Conservation (phyloP, 257 asterid genomes). For the Petunia axillaris region DNA sequence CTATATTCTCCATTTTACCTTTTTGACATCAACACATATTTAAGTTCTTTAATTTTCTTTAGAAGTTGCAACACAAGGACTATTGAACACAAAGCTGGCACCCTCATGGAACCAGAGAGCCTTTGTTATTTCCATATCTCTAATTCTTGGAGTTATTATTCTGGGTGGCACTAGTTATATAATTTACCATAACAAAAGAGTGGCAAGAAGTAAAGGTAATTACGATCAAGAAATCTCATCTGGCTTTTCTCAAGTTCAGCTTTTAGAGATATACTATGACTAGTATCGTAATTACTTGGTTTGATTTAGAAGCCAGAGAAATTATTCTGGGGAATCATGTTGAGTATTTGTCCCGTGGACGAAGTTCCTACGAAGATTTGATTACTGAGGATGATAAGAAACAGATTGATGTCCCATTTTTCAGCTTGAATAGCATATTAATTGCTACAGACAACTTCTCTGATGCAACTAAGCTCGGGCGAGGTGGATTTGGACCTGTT, state of each 20-base stretch:
- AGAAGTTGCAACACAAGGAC: background rate
- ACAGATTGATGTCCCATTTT: conserved; percentile 44
- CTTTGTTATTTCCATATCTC: conserved; percentile 22
- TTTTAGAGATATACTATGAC: background rate
- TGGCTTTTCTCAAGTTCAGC: background rate
- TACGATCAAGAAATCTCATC: background rate
- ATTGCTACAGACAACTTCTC: conserved; percentile 61
- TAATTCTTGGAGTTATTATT: conserved; percentile 33
- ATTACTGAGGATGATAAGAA: conserved; percentile 42
- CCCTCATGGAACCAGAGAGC: conserved; percentile 3
- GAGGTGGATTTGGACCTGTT: conserved; percentile 74
- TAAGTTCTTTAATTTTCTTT: background rate
- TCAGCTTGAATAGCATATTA: conserved; percentile 43
- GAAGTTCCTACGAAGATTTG: conserved; percentile 33
- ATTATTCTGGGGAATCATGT: conserved; percentile 22
- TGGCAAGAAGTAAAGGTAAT: conserved; percentile 30
- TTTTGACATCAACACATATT: background rate
- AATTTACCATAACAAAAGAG: conserved; percentile 32
- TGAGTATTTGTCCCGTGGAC: conserved; percentile 22
- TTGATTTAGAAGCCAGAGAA: conserved; percentile 25
- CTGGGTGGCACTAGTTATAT: conserved; percentile 32
- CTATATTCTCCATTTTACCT: conserved; percentile 11
- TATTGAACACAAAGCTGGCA: background rate
- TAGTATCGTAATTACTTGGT: background rate
- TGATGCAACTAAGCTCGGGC: conserved; percentile 55